phyloP scores from a whole-genome alignment of 768 basidiomycete species.

The Suillus occidentalis region DNA sequence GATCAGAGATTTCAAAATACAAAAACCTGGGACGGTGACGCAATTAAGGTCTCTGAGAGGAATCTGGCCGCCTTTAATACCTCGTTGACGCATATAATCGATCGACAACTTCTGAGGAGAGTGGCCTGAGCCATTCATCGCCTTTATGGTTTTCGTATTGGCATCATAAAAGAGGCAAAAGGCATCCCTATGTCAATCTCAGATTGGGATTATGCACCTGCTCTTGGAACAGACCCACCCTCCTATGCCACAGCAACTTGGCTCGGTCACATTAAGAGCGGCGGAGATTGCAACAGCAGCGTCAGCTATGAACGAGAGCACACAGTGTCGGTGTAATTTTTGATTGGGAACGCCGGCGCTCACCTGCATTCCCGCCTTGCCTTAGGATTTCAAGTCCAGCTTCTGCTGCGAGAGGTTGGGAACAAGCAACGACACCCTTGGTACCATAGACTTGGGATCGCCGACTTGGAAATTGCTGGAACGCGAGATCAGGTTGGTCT shows the following conservation, averaged over 20 bases:
- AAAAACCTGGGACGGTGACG: constrained; percentile 81
- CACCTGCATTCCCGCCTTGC: constrained; percentile 95
- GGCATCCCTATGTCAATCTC: constrained; percentile 57
- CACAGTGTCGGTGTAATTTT: not conserved
- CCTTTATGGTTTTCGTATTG: constrained; percentile 77
- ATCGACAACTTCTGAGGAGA: constrained; percentile 80
- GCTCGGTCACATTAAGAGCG: constrained; percentile 90
- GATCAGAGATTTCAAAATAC: not conserved
- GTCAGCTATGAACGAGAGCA: constrained; percentile 56
- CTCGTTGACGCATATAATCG: constrained; percentile 68
- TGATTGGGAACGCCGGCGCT: constrained; percentile 15
- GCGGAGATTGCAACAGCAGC: constrained; percentile 93
- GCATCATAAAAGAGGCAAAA: constrained; percentile 94
- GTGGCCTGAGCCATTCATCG: constrained; percentile 89
- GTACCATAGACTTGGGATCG: constrained; percentile 85
- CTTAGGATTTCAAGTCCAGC: constrained; percentile 90
- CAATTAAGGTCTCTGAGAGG: constrained; percentile 81
- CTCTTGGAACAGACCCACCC: constrained; percentile 48
- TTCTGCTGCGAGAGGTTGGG: constrained; percentile 89
- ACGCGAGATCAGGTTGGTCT: constrained; percentile 61
- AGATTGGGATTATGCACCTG: constrained; percentile 14
- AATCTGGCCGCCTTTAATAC: constrained; percentile 66
- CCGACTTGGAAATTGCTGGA: constrained; percentile 78
- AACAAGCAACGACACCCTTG: constrained; percentile 85
- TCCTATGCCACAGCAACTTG: constrained; percentile 88